Evolutionary conservation across 2,329 filamentous ascomycete genomes (phyloP).

Genomic region (Atkinsonella hypoxylon): DNA sequence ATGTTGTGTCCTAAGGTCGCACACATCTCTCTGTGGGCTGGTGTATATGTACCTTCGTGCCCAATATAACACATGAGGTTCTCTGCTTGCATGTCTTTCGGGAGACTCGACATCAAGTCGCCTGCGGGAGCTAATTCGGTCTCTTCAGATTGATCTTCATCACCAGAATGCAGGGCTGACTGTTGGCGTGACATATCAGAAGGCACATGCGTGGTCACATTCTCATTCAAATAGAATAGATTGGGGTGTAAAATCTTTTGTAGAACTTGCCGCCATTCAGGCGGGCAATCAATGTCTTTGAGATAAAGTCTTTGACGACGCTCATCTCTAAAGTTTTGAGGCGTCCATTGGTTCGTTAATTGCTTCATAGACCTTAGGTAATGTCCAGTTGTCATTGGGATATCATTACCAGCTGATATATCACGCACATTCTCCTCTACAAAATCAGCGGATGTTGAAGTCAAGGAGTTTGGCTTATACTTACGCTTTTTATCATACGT

Average conservation of each 20-base stretch:
- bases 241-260: constrained; percentile 64
- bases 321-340: constrained; percentile 65
- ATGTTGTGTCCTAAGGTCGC: constrained; percentile 93
- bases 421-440: constrained; percentile 80
- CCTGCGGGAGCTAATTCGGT: constrained; percentile 60
- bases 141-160: constrained; percentile 33
- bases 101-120: constrained; percentile 90
- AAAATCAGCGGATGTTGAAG: constrained; percentile 11
- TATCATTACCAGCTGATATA: constrained; percentile 56
- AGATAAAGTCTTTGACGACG: constrained; percentile 79
- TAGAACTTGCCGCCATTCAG: constrained; percentile 73
- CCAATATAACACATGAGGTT: constrained; percentile 98
- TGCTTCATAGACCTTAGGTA: constrained; percentile 81
- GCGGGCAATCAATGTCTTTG: constrained; percentile 93
- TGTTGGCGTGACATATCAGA: background rate
- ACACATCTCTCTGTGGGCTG: constrained; percentile 95
- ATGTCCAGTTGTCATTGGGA: constrained; percentile 78
- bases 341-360: constrained; percentile 71
- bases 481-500: constrained; percentile 69
- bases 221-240: constrained; percentile 87
- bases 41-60: constrained; percentile 94
- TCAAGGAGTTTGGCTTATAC: constrained; percentile 14
- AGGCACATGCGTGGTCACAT: constrained; percentile 34
- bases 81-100: constrained; percentile 76
- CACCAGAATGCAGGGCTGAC: constrained; percentile 22